phyloP scores from a whole-genome alignment of 1,139 yeast species.

The Blastobotrys proliferans region DNA sequence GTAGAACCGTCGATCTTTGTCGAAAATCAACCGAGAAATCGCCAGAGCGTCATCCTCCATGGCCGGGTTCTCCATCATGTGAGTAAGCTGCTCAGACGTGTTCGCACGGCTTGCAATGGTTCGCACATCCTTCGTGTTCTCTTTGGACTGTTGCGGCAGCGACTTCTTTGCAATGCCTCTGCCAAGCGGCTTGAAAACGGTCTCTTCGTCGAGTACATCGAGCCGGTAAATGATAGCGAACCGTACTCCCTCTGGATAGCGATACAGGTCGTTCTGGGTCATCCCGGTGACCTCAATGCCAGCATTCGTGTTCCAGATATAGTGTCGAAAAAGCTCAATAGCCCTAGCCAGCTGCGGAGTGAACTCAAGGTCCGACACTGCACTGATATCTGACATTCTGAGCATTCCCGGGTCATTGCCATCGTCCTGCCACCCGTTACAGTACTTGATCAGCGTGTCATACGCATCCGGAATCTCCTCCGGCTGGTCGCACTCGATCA shows the following conservation, averaged over 20 bases:
- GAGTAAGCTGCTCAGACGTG: slow-evolving; percentile 42
- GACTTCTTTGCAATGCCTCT: neutral
- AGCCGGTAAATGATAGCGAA: slow-evolving; percentile 4
- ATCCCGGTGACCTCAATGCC: too few relatives aligned
- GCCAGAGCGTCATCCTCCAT: slow-evolving; percentile 62
- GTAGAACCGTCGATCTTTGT: slow-evolving; percentile 71
- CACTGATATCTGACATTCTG: slow-evolving; percentile 40
- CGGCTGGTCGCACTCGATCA: slow-evolving; percentile 14
- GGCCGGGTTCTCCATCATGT: slow-evolving; percentile 71
- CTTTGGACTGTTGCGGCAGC: slow-evolving; percentile 9
- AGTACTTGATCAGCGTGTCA: slow-evolving; percentile 18
- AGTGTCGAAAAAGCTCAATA: slow-evolving; percentile 4
- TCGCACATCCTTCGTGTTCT: slow-evolving; percentile 42
- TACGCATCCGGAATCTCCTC: slow-evolving; percentile 27
- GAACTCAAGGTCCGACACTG: slow-evolving; percentile 4
- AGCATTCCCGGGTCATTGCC: slow-evolving; percentile 18
- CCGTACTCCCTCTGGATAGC: slow-evolving; percentile 68
- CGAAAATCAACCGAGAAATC: slow-evolving; percentile 68
- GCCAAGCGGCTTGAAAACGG: slow-evolving; percentile 1
- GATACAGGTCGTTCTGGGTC: slow-evolving; percentile 51
- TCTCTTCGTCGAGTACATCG: slow-evolving; percentile 2
- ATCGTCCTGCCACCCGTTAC: too few relatives aligned
- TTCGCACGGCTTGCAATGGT: slow-evolving; percentile 45
- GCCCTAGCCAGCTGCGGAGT: slow-evolving; percentile 4
- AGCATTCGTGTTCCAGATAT: too few relatives aligned